Evolutionary conservation across 2,329 filamentous ascomycete species (phyloP).

Genomic region (Epichloe sp.): DNA sequence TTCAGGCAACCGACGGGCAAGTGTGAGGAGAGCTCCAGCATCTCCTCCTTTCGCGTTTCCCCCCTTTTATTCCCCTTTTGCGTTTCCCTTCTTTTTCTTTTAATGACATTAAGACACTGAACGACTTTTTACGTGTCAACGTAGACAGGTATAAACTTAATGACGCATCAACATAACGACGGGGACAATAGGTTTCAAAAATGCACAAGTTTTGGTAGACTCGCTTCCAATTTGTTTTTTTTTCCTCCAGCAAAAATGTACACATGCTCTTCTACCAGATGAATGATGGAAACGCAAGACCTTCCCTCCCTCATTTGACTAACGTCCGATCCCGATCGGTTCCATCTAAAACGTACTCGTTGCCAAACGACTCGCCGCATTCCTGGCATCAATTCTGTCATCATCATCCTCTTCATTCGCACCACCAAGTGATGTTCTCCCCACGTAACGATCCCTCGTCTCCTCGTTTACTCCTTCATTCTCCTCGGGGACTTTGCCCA

Average conservation of each 20-base stretch:
- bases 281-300: not conserved
- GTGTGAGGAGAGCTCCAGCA: too few species aligned
- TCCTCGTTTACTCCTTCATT: conserved; percentile 33
- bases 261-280: not conserved
- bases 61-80: too few species aligned
- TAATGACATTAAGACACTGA: not conserved
- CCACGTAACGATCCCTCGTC: conserved; percentile 12
- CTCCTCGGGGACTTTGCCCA: conserved; percentile 51
- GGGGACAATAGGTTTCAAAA: too few species aligned
- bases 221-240: not conserved
- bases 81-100: too few species aligned
- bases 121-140: not conserved
- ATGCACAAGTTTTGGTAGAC: not conserved
- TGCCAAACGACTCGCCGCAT: conserved; percentile 85
- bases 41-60: too few species aligned
- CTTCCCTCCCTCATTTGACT: too few species aligned
- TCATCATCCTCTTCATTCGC: conserved; percentile 69
- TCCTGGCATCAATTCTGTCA: conserved; percentile 86
- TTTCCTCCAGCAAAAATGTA: not conserved
- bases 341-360: conserved; percentile 69
- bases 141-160: not conserved
- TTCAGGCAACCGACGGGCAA: too few species aligned
- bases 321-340: too few species aligned
- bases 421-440: conserved; percentile 1
- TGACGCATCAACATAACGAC: not conserved